These are phyloP conservation scores for Lachancea nothofagi DNA, from an alignment of 805 yeast species.

Conservation along the genomic window DNA sequence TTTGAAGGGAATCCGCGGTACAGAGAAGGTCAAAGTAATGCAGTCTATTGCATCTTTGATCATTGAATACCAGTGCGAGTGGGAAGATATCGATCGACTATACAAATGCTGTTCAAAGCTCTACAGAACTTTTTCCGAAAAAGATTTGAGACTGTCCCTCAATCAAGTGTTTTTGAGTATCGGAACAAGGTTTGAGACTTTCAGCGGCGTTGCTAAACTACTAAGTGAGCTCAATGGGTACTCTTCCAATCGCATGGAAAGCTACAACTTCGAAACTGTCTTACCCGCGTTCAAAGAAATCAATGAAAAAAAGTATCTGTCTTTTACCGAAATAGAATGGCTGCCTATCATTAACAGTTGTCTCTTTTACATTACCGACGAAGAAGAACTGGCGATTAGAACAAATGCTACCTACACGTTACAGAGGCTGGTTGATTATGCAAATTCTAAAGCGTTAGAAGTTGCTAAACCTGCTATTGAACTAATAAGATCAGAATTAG, in stretches of 20 bases:
- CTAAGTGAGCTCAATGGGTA: conserved; percentile 65
- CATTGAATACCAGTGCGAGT: conserved; percentile 46
- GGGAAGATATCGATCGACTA: conserved; percentile 44
- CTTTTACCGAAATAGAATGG: conserved; percentile 61
- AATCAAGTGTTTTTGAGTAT: conserved; percentile 55
- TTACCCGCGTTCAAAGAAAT: conserved; percentile 60
- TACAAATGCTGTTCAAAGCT: conserved; percentile 50
- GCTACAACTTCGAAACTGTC: conserved; percentile 74
- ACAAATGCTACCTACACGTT: conserved; percentile 66
- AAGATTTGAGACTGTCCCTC: conserved; percentile 55
- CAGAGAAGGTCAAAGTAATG: conserved; percentile 52
- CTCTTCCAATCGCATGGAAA: conserved; percentile 55
- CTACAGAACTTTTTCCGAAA: conserved; percentile 54
- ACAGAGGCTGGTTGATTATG: conserved; percentile 58
- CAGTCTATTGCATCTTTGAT: conserved; percentile 53
- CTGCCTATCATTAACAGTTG: conserved; percentile 64
- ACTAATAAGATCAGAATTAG: conserved; percentile 46
- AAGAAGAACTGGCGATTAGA: conserved; percentile 73
- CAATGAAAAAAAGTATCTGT: conserved; percentile 47
- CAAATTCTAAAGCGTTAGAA: conserved; percentile 31
- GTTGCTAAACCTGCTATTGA: conserved; percentile 27
- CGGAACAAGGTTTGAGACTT: conserved; percentile 45
- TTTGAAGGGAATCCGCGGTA: conserved; percentile 42
- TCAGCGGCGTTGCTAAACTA: conserved; percentile 45
- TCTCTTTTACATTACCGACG: conserved; percentile 68